phyloP scores from a whole-genome alignment of 495 filamentous ascomycete genomes.

The Neurospora sp. region DNA sequence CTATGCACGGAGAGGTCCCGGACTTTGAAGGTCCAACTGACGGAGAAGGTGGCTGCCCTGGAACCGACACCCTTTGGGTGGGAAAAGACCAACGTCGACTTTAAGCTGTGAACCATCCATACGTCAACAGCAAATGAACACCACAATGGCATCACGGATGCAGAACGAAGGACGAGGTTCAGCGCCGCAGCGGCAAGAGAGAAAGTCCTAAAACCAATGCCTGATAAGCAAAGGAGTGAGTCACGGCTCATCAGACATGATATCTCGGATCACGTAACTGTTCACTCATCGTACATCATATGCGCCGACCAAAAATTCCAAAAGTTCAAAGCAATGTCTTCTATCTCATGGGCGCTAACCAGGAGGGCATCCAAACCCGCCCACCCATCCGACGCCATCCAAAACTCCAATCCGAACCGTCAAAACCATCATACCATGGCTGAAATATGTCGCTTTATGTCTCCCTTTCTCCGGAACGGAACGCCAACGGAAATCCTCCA shows the following conservation, averaged over 20 bases:
- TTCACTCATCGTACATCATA: background rate
- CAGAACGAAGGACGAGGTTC: background rate
- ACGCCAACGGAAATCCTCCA: background rate
- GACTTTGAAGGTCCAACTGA: conserved; percentile 56
- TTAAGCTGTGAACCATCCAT: conserved; percentile 53
- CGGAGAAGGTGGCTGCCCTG: conserved; percentile 55
- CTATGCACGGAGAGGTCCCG: conserved; percentile 71
- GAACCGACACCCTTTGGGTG: conserved; percentile 39
- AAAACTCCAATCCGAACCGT: background rate
- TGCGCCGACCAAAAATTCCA: background rate
- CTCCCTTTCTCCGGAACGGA: background rate
- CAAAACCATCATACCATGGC: background rate
- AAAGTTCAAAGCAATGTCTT: background rate
- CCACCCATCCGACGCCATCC: background rate
- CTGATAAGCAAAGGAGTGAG: background rate
- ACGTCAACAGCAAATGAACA: background rate
- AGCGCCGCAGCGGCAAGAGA: background rate
- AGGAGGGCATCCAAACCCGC: background rate
- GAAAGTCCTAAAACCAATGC: background rate
- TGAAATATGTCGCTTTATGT: background rate
- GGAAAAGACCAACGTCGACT: conserved; percentile 64
- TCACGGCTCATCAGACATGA: background rate
- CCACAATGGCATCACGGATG: background rate
- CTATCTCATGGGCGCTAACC: background rate
- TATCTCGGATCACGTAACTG: background rate